phyloP scores from a whole-genome alignment of 768 basidiomycete species.

The Naganishia vishniacii region DNA sequence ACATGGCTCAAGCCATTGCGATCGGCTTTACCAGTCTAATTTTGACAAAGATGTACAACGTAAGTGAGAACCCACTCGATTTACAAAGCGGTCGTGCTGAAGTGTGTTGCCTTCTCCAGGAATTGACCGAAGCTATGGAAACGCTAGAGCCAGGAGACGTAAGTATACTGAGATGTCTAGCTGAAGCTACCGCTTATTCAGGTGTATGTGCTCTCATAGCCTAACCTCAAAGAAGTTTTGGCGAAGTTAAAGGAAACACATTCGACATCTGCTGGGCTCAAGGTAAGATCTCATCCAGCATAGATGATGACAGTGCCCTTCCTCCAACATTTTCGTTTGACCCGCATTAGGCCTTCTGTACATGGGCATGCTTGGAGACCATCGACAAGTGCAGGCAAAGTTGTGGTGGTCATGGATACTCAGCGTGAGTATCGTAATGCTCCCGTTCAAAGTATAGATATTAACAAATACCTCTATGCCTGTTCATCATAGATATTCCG shows the following conservation, averaged over 20 bases:
- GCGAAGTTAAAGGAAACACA: constrained; percentile 53
- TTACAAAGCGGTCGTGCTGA: not conserved
- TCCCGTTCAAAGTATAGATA: not conserved
- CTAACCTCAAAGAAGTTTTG: constrained; percentile 47
- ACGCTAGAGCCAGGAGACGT: constrained; percentile 47
- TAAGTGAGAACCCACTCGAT: not conserved
- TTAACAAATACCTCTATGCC: not conserved
- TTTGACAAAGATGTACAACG: constrained; percentile 46
- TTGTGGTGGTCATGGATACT: constrained; percentile 52
- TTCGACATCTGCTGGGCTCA: constrained; percentile 52
- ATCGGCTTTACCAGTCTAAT: constrained; percentile 48
- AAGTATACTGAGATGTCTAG: constrained; percentile 7
- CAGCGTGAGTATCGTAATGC: constrained; percentile 38
- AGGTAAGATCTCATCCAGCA: constrained; percentile 30
- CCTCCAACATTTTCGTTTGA: too few species aligned
- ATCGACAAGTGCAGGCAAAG: constrained; percentile 52
- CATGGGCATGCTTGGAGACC: constrained; percentile 51
- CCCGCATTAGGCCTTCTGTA: constrained; percentile 51
- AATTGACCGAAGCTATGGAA: constrained; percentile 46
- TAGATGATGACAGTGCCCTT: too few species aligned
- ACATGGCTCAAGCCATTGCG: constrained; percentile 49
- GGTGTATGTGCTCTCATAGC: constrained; percentile 28
- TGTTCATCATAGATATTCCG: constrained; percentile 38
- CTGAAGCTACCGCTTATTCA: not conserved
- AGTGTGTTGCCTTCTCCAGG: constrained; percentile 14